Conservation (phyloP, 371 early-diverging fungal genomes). For the Rhizomucor miehei region DNA sequence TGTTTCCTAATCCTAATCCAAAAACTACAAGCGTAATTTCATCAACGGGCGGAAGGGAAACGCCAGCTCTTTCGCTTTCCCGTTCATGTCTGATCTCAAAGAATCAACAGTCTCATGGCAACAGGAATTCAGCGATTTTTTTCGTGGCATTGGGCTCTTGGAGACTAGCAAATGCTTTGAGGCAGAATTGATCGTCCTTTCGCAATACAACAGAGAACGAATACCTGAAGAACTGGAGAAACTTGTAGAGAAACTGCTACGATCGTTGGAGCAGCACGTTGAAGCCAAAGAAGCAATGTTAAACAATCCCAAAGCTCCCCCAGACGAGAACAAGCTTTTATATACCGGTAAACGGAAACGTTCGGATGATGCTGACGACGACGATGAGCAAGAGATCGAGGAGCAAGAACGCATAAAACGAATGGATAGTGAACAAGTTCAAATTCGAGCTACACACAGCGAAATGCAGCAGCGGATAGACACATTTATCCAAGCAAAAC, state of each 20-base stretch:
- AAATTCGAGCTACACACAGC: conserved; percentile 40
- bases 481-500: conserved; percentile 59
- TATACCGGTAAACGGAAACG: conserved; percentile 21
- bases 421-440: conserved; percentile 42
- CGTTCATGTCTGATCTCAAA: not conserved
- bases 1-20: too few species aligned
- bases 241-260: conserved; percentile 31
- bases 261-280: conserved; percentile 32
- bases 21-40: too few species aligned
- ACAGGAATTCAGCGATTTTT: conserved; percentile 27
- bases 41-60: too few species aligned
- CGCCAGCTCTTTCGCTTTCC: too few species aligned
- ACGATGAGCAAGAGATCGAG: conserved; percentile 15
- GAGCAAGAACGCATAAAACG: conserved; percentile 27
- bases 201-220: conserved; percentile 26
- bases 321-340: not conserved
- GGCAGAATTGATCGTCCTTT: conserved; percentile 35
- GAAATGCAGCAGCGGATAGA: conserved; percentile 51
- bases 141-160: conserved; percentile 32
- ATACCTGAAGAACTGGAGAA: conserved; percentile 33
- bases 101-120: conserved; percentile 23
- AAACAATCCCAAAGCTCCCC: conserved; percentile 4
- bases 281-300: conserved; percentile 26
- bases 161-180: conserved; percentile 41
- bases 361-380: not conserved